A percentile compares a stretch with the other conserved stretches of the same genome.
Evolutionary conservation across 345 rosid species (phyloP).

Genomic region (Barbarea vulgaris): DNA sequence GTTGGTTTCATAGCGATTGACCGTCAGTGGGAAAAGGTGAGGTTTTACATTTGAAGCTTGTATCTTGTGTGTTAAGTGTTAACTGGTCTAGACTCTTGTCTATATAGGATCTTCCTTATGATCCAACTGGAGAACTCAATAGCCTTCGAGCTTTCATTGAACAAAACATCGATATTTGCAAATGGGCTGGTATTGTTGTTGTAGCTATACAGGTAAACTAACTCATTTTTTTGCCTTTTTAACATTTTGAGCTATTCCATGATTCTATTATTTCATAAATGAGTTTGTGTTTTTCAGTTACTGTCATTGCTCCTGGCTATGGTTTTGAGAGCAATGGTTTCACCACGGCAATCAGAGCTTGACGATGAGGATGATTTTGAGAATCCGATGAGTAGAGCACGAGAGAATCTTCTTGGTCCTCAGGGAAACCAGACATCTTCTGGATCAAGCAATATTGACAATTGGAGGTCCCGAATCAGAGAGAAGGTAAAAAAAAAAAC

Average conservation of each 20-base stretch:
- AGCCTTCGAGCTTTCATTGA: constrained; percentile 71
- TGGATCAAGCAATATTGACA: constrained; percentile 53
- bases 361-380: constrained; percentile 71
- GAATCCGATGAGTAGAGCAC: constrained; percentile 53
- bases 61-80: not conserved
- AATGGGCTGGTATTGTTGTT: constrained; percentile 82
- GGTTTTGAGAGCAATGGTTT: constrained; percentile 73
- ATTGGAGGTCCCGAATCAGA: constrained; percentile 77
- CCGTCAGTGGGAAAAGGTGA: constrained; percentile 81
- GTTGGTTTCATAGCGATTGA: constrained; percentile 84
- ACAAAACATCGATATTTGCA: constrained; percentile 66
- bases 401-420: constrained; percentile 75
- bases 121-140: constrained; percentile 91
- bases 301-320: constrained; percentile 70
- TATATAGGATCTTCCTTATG: constrained; percentile 46
- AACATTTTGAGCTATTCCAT: not conserved
- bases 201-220: constrained; percentile 67
- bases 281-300: constrained; percentile 51
- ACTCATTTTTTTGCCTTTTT: not conserved
- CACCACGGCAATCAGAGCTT: constrained; percentile 53
- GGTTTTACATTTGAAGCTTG: constrained; percentile 2
- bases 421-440: constrained; percentile 63
- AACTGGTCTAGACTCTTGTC: not conserved
- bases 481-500: constrained; percentile 65
- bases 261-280: not conserved